phyloP scores from a whole-genome alignment of 495 filamentous ascomycete genomes.

The Parmelia sp. region DNA sequence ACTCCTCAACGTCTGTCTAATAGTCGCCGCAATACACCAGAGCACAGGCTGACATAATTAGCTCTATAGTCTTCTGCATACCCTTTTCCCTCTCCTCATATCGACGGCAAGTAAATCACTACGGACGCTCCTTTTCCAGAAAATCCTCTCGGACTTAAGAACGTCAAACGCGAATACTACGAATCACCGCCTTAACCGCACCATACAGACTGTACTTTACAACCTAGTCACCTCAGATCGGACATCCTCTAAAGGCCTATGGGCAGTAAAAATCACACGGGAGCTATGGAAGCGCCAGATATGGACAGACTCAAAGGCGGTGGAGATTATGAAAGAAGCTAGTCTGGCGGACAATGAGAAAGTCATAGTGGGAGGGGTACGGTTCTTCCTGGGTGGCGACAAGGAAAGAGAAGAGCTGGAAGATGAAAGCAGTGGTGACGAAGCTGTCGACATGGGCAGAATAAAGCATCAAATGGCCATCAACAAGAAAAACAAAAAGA shows the following conservation, averaged over 20 bases:
- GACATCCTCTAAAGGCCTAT: constrained; percentile 76
- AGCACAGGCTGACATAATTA: neutral
- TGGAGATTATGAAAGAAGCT: constrained; percentile 92
- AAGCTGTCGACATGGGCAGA: constrained; percentile 69
- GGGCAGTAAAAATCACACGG: constrained; percentile 86
- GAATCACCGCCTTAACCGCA: constrained; percentile 87
- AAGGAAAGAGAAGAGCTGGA: constrained; percentile 88
- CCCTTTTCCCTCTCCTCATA: constrained; percentile 85
- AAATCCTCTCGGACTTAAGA: constrained; percentile 84
- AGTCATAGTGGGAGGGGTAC: constrained; percentile 75
- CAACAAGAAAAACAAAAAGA: constrained; percentile 94
- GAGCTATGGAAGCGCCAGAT: constrained; percentile 85
- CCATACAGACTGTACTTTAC: constrained; percentile 85
- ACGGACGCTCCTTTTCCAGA: constrained; percentile 75
- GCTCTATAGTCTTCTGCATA: constrained; percentile 60
- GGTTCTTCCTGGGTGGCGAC: constrained; percentile 94
- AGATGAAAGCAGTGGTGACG: constrained; percentile 79
- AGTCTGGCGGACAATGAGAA: constrained; percentile 78
- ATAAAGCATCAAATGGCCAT: constrained; percentile 78
- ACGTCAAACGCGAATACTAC: constrained; percentile 74
- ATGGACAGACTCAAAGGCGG: constrained; percentile 81
- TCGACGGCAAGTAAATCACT: constrained; percentile 81
- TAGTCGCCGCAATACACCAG: neutral
- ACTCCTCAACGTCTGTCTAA: constrained; percentile 58
- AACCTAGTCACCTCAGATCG: constrained; percentile 83